phyloP scores from a whole-genome alignment of 768 basidiomycete genomes.

The Pleurotus sapidus region DNA sequence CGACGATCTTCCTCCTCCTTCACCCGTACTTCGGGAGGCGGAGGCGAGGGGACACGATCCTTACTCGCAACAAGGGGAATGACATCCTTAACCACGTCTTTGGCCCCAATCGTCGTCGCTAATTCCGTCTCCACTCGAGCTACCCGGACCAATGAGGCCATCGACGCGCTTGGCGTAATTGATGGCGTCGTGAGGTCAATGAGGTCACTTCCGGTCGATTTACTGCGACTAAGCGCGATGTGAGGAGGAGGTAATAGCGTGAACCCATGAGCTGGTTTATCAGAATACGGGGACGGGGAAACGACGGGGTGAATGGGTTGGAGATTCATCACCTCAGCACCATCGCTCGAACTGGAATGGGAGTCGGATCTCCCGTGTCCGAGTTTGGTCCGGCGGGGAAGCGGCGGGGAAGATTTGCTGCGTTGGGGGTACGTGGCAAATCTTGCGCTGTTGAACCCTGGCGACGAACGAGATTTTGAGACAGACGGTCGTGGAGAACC shows the following conservation, averaged over 20 bases:
- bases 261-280: background rate
- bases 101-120: background rate
- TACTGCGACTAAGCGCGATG: slow-evolving; percentile 1
- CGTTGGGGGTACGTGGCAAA: slow-evolving; percentile 6
- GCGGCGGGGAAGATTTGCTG: slow-evolving; percentile 4
- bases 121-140: background rate
- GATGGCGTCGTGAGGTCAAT: slow-evolving; percentile 5
- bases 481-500: slow-evolving; percentile 4
- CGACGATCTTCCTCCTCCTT: background rate
- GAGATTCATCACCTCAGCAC: background rate
- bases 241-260: background rate
- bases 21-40: background rate
- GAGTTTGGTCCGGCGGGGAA: slow-evolving; percentile 4
- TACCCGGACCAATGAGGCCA: background rate
- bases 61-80: background rate
- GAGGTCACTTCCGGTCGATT: slow-evolving; percentile 4
- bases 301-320: background rate
- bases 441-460: slow-evolving; percentile 1
- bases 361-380: slow-evolving; percentile 1
- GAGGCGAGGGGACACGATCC: background rate
- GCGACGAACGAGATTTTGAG: slow-evolving; percentile 3
- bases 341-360: background rate
- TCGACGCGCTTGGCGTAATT: slow-evolving; percentile 1
- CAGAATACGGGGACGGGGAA: background rate
- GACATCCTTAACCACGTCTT: background rate